A percentile compares a stretch with the other conserved stretches of the same genome.
phyloP scores from a whole-genome alignment of 345 rosid genomes.

The Pelargonium nanum region DNA sequence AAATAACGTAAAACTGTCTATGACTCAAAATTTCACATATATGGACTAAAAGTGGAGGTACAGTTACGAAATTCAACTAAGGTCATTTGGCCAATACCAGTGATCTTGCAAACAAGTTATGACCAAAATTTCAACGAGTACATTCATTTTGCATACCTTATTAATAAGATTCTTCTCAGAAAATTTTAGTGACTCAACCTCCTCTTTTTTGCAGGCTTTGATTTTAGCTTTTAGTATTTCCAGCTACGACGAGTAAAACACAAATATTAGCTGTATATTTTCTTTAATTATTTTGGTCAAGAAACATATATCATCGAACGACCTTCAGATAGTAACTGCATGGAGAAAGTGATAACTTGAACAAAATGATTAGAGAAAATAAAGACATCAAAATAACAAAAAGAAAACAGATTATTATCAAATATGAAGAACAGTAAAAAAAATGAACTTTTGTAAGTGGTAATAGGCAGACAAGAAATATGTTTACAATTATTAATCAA shows the following conservation, averaged over 20 bases:
- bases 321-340: not conserved
- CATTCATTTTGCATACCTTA: slow-evolving; percentile 38
- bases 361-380: too few species aligned
- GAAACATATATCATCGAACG: slow-evolving; percentile 5
- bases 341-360: not conserved
- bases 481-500: too few species aligned
- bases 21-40: too few species aligned
- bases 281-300: slow-evolving; percentile 1
- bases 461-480: not conserved
- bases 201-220: slow-evolving; percentile 57
- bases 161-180: slow-evolving; percentile 69
- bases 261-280: slow-evolving; percentile 6
- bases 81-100: not conserved
- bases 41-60: too few species aligned
- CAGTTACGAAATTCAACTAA: too few species aligned
- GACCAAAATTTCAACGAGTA: not conserved
- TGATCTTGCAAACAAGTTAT: not conserved
- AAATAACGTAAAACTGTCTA: slow-evolving; percentile 1
- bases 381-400: too few species aligned
- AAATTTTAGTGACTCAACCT: slow-evolving; percentile 58
- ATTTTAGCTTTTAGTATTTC: slow-evolving; percentile 58
- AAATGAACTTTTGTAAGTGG: not conserved
- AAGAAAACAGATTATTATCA: not conserved
- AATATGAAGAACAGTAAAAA: not conserved
- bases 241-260: slow-evolving; percentile 41